A percentile compares a stretch with the other conserved stretches of the same genome.
These are phyloP conservation scores for Heterotrichella gracilis DNA, from an alignment of 352 stramenopile genomes.

Conservation along the genomic window DNA sequence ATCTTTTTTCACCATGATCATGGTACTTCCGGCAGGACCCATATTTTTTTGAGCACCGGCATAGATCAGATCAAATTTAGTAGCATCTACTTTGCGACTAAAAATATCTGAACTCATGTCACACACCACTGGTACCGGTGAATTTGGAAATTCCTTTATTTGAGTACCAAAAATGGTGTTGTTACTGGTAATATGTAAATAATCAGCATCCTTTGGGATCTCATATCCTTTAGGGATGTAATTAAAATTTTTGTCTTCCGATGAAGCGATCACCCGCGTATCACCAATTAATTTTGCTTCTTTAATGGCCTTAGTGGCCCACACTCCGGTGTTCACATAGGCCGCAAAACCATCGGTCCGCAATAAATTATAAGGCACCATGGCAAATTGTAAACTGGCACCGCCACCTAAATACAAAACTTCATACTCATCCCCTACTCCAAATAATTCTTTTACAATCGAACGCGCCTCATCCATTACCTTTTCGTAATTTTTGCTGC, in stretches of 20 bases:
- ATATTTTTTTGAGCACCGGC: neutral
- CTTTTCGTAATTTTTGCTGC: neutral
- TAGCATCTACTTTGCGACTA: neutral
- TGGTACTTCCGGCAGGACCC: neutral
- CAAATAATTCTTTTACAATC: neutral
- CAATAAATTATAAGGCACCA: neutral
- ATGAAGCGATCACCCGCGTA: neutral
- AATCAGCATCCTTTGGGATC: neutral
- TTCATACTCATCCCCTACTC: neutral
- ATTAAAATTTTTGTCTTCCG: neutral
- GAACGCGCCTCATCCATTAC: neutral
- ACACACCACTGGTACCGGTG: neutral
- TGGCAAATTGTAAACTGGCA: neutral
- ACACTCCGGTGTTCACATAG: neutral
- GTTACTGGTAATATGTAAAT: neutral
- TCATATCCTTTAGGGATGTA: neutral
- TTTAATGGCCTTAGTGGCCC: neutral
- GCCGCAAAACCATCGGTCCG: neutral
- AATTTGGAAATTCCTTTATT: neutral
- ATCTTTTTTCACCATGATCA: neutral
- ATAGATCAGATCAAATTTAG: neutral
- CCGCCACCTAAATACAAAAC: neutral
- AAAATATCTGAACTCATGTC: neutral
- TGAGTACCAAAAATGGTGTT: neutral
- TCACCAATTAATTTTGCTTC: neutral